Conservation (phyloP, 805 yeast species). For the Barnettozyma californica region DNA sequence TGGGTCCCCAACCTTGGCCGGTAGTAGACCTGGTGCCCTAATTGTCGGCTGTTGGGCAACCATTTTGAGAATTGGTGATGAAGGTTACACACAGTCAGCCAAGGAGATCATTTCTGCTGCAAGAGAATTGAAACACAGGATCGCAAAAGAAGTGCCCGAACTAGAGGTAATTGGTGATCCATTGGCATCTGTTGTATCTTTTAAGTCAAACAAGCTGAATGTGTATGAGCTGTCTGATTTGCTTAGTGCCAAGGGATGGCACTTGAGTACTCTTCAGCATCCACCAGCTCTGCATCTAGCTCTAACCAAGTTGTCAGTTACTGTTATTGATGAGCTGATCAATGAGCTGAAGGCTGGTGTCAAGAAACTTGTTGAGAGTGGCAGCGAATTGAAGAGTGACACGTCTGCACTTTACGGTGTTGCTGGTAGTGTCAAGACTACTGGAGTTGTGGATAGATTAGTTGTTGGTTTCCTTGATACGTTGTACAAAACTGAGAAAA, state of each 20-base stretch:
- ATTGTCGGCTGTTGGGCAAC: conserved; percentile 99
- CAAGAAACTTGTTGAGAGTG: conserved; percentile 13
- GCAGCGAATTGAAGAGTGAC: conserved; percentile 35
- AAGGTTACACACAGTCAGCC: conserved; percentile 73
- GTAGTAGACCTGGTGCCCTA: conserved; percentile 94
- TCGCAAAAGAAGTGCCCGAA: conserved; percentile 45
- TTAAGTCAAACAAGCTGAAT: conserved; percentile 55
- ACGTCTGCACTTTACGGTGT: conserved; percentile 93
- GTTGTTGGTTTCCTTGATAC: conserved; percentile 80
- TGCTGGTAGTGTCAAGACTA: conserved; percentile 84
- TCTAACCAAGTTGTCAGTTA: conserved; percentile 64
- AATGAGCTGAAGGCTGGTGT: conserved; percentile 33
- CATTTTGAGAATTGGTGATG: conserved; percentile 69
- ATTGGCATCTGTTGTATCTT: conserved; percentile 72
- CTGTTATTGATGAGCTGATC: conserved; percentile 57
- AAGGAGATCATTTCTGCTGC: conserved; percentile 63
- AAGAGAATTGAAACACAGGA: conserved; percentile 44
- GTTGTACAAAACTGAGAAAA: conserved; percentile 48
- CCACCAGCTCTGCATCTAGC: conserved; percentile 94
- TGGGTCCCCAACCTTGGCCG: conserved; percentile 95
- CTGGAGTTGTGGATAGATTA: conserved; percentile 75
- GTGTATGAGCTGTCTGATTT: conserved; percentile 77
- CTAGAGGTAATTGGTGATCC: conserved; percentile 84
- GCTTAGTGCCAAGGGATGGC: conserved; percentile 75
- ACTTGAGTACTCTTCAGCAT: conserved; percentile 75